Percentiles rank a stretch among this genome's conserved stretches.
Evolutionary conservation across 371 early-diverging fungal genomes (phyloP).

Genomic region (Actinomortierella wolfii): DNA sequence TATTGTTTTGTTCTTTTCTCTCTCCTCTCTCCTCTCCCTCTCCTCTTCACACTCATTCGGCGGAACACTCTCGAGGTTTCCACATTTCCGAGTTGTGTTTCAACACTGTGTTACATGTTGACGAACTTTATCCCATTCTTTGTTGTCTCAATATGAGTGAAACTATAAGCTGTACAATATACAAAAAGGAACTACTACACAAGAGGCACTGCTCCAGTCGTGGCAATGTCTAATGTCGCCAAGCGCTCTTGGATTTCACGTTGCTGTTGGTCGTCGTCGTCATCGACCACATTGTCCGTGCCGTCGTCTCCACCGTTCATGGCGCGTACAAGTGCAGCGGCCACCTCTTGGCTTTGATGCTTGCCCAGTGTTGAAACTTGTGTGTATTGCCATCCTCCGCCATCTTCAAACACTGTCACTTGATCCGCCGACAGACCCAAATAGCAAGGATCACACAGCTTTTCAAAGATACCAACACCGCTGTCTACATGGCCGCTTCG

Average conservation of each 20-base stretch:
- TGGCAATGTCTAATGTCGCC: neutral
- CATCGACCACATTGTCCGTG: neutral
- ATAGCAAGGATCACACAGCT: slow-evolving; percentile 45
- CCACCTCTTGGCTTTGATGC: slow-evolving; percentile 23
- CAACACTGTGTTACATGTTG: too few species aligned
- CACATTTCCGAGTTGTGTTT: too few species aligned
- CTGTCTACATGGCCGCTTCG: slow-evolving; percentile 32
- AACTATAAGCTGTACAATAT: too few species aligned
- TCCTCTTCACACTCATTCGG: too few species aligned
- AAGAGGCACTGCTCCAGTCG: too few species aligned
- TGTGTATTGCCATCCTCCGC: slow-evolving; percentile 45
- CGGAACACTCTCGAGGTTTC: too few species aligned
- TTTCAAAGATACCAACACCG: slow-evolving; percentile 29
- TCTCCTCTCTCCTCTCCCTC: too few species aligned
- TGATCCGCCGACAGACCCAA: slow-evolving; percentile 36
- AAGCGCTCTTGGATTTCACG: neutral
- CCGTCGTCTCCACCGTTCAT: slow-evolving; percentile 3
- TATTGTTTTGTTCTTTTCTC: too few species aligned
- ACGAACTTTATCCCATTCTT: too few species aligned
- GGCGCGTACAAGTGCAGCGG: slow-evolving; percentile 27
- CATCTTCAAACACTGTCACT: slow-evolving; percentile 35
- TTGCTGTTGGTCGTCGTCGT: neutral
- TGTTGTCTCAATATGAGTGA: too few species aligned
- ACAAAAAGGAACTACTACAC: too few species aligned
- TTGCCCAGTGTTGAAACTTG: slow-evolving; percentile 29